A percentile compares a stretch with the other conserved stretches of the same genome.
phyloP scores from a whole-genome alignment of 352 stramenopile species.

The Globisporangium perplexum region DNA sequence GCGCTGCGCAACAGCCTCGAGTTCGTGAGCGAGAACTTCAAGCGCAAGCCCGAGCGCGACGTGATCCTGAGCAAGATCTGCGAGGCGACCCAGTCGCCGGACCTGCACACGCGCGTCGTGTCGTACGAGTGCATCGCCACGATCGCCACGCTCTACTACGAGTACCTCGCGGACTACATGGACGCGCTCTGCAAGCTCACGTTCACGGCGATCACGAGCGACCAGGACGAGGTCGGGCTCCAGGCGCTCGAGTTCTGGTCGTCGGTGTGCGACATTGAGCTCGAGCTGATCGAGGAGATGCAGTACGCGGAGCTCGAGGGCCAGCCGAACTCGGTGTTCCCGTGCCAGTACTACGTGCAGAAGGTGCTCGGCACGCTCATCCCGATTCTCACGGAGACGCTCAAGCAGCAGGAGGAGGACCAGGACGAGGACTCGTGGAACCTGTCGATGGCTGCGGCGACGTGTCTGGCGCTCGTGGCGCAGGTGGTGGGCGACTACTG shows the following conservation, averaged over 20 bases:
- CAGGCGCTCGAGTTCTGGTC: constrained; percentile 98
- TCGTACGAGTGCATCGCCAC: constrained; percentile 95
- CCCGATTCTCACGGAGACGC: constrained; percentile 89
- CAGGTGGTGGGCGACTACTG: constrained; percentile 91
- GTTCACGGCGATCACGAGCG: constrained; percentile 89
- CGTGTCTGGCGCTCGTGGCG: constrained; percentile 91
- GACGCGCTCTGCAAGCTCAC: constrained; percentile 95
- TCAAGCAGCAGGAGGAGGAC: constrained; percentile 95
- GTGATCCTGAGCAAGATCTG: constrained; percentile 96
- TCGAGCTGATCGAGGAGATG: constrained; percentile 91
- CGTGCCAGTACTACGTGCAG: constrained; percentile 88
- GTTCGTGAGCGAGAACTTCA: constrained; percentile 96
- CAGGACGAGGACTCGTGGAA: constrained; percentile 94
- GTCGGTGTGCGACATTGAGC: constrained; percentile 95
- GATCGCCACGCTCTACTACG: constrained; percentile 96
- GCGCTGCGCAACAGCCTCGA: constrained; percentile 94
- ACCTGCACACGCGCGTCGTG: constrained; percentile 84
- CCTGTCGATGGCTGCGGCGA: constrained; percentile 92
- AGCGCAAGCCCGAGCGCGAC: constrained; percentile 92
- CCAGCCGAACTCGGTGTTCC: constrained; percentile 36
- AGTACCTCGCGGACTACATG: constrained; percentile 95
- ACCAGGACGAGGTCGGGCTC: constrained; percentile 90
- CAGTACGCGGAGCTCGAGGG: constrained; percentile 72
- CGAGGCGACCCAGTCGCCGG: constrained; percentile 90
- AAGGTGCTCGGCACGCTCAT: constrained; percentile 84